These are phyloP conservation scores for Vigna nakashimae DNA, from an alignment of 306 rosid genomes.

Conservation along the genomic window DNA sequence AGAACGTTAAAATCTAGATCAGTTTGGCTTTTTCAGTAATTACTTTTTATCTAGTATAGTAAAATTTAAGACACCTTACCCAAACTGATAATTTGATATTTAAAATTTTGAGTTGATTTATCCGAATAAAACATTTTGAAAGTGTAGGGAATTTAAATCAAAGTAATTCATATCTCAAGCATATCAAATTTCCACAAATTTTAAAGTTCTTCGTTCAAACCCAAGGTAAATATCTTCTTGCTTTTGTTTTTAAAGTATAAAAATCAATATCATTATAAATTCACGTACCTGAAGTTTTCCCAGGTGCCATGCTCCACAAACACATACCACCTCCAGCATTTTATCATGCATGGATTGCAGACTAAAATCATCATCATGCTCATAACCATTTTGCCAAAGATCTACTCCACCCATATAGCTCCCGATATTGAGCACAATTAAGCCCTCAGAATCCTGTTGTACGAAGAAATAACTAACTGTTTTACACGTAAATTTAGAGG, in stretches of 20 bases:
- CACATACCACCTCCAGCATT: constrained; percentile 75
- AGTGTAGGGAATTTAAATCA: too few species aligned
- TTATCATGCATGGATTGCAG: constrained; percentile 73
- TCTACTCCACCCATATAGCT: constrained; percentile 91
- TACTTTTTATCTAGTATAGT: not conserved
- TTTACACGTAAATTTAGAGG: constrained; percentile 33
- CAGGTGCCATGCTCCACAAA: constrained; percentile 88
- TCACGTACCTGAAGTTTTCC: constrained; percentile 79
- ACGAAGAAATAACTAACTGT: constrained; percentile 25
- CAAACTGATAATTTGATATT: too few species aligned
- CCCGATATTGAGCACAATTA: constrained; percentile 81
- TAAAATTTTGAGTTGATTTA: too few species aligned
- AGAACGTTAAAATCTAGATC: constrained; percentile 7
- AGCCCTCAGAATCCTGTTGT: constrained; percentile 78
- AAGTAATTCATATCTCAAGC: too few species aligned
- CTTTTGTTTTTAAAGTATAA: constrained; percentile 10
- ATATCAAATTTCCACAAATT: too few species aligned
- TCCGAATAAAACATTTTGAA: too few species aligned
- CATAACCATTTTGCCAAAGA: constrained; percentile 82
- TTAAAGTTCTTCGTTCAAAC: too few species aligned
- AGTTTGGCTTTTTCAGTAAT: constrained; percentile 14
- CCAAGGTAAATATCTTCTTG: not conserved
- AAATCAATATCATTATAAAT: constrained; percentile 22
- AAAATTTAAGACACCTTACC: too few species aligned
- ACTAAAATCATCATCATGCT: constrained; percentile 67